phyloP scores from a whole-genome alignment of 306 rosid genomes.

The Gastrolobium villosum region DNA sequence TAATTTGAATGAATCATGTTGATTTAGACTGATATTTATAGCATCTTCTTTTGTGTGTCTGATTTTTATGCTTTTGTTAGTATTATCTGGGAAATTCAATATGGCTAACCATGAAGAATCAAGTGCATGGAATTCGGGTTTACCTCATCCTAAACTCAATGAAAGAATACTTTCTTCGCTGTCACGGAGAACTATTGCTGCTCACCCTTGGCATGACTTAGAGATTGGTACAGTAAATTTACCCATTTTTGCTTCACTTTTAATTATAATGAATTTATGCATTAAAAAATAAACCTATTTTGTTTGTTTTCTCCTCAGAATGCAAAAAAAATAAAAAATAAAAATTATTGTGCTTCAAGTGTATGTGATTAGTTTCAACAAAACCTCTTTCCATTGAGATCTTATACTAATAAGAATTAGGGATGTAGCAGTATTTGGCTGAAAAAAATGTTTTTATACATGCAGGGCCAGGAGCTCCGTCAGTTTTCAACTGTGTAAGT shows the following conservation, averaged over 20 bases:
- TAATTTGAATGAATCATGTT: constrained; percentile 1
- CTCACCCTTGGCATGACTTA: constrained; percentile 99
- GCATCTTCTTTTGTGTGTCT: constrained; percentile 3
- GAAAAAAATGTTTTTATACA: constrained; percentile 41
- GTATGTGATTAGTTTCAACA: neutral
- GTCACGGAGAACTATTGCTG: constrained; percentile 89
- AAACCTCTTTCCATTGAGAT: neutral
- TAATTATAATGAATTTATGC: neutral
- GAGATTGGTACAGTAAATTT: constrained; percentile 75
- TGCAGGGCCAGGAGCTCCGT: constrained; percentile 98
- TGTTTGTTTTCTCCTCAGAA: neutral
- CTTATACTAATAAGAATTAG: neutral
- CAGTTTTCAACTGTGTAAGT: constrained; percentile 92
- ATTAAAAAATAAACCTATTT: neutral
- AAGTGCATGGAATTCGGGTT: constrained; percentile 52
- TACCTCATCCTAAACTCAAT: constrained; percentile 63
- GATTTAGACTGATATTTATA: constrained; percentile 8
- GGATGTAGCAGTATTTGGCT: constrained; percentile 28
- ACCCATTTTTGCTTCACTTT: neutral
- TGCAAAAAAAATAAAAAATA: neutral
- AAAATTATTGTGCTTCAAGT: constrained; percentile 1
- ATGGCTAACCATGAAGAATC: constrained; percentile 75
- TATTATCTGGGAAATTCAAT: constrained; percentile 44
- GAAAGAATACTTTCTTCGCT: constrained; percentile 91
- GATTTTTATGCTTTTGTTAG: constrained; percentile 36